Base-by-base conservation (phyloP, 257 asterid species). In the Ballota nigra region DNA sequence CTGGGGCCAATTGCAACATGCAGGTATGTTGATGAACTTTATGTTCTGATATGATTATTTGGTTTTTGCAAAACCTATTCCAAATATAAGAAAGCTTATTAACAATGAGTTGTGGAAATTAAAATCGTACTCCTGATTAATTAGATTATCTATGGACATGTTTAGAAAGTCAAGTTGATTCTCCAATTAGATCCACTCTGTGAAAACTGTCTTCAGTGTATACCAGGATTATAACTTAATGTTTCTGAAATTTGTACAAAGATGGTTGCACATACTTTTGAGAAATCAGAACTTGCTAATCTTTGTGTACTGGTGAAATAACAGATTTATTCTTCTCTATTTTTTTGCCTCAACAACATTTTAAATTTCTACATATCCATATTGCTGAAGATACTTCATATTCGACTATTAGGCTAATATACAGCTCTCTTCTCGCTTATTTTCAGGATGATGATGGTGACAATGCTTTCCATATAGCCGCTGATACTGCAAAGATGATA, bases 401-500 rank as follows among this genome's bases (percentile, higher is more conserved):
- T 67, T 78, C 28, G 45, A 67, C 72, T 19, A 53, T 18, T 51
- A 9, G 38, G 36, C 63, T 74, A 58, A 79, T 45, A 34, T 72
- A 68, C 47, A 36, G 58, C 78, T 70, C 51, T 77, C 26, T 26
- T 77, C 70, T 74, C 40, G 71, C 11, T 61, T 75, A 53, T 78
- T 76, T 43, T 83, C 94, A 95, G 99, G 98, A 92, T 79, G 97
- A 92, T 81, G 99, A 95, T 67, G 99, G 99, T 59, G 95, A 92
- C 86, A 95, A 92, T 78, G 99, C 99, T 75, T 95, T 88, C 78
- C 99, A 95, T 79, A 91, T 89, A 83, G 98, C 99, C 67, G 96
- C 99, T 77, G 95, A 88, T 75, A 87, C 96, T 26, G 97, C 98
- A 67, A 95, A 86, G 84, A 89, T 95, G 99, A 90, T 95, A 75